Percentiles rank a stretch among this genome's conserved stretches.
Evolutionary conservation across 305 asterid species (phyloP).

Genomic region (Fraxinus dipetala): DNA sequence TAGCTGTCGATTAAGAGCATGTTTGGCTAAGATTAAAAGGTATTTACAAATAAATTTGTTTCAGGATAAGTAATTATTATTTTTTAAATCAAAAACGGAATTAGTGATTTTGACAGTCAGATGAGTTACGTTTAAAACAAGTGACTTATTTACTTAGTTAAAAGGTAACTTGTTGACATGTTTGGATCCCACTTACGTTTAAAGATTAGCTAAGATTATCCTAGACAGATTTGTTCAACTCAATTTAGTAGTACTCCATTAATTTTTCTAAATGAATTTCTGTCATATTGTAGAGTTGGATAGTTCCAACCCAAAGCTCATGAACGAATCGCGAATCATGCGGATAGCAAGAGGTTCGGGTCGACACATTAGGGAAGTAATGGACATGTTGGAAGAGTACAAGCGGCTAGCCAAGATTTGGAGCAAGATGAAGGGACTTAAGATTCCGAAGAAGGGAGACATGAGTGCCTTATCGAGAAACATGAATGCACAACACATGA

Average conservation of each 20-base stretch:
- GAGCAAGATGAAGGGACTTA: conserved; percentile 99
- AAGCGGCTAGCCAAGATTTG: conserved; percentile 78
- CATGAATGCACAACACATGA: conserved; percentile 91
- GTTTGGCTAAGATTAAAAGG: background rate
- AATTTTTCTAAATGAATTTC: background rate
- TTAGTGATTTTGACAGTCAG: background rate
- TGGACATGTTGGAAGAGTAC: conserved; percentile 96
- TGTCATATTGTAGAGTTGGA: conserved; percentile 67
- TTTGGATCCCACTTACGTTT: background rate
- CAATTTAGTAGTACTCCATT: background rate
- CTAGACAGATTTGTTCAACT: background rate
- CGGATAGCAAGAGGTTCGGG: conserved; percentile 92
- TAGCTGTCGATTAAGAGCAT: background rate
- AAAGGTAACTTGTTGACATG: background rate
- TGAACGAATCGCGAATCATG: conserved; percentile 77
- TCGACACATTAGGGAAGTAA: conserved; percentile 66
- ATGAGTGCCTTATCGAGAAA: conserved; percentile 86
- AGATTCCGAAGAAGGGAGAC: conserved; percentile 95
- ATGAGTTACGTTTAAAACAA: background rate
- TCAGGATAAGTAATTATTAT: background rate
- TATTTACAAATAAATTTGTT: background rate
- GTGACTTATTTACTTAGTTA: background rate
- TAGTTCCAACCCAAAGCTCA: conserved; percentile 80
- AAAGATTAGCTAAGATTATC: background rate
- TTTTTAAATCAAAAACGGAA: background rate